Percentiles rank a stretch among this genome's conserved stretches.
Conservation (phyloP, 441 rosid genomes). For the Croton setiger region DNA sequence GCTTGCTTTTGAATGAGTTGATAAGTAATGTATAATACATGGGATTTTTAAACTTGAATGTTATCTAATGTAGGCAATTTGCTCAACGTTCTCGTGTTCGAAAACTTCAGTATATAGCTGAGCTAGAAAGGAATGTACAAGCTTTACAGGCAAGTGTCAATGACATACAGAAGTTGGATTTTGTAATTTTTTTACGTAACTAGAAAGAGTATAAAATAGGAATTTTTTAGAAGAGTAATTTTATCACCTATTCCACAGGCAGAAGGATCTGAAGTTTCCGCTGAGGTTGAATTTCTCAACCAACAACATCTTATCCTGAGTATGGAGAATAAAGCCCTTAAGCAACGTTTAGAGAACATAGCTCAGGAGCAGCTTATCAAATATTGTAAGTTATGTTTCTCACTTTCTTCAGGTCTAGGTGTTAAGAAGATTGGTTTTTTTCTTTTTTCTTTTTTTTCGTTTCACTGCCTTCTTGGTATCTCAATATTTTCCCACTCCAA, state of each 20-base stretch:
- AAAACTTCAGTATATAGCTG: slow-evolving; percentile 99
- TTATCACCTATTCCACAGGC: slow-evolving; percentile 44
- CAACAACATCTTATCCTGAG: slow-evolving; percentile 84
- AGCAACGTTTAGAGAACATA: slow-evolving; percentile 80
- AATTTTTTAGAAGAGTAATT: not conserved
- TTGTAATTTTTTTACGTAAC: slow-evolving; percentile 9
- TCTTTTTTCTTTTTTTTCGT: not conserved
- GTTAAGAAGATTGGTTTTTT: not conserved
- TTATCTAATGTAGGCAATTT: slow-evolving; percentile 72
- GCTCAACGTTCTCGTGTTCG: slow-evolving; percentile 99
- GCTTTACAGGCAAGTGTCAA: slow-evolving; percentile 68
- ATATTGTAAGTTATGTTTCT: slow-evolving; percentile 52
- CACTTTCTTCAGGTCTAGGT: slow-evolving; percentile 10
- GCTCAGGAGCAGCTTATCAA: slow-evolving; percentile 90
- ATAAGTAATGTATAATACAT: not conserved
- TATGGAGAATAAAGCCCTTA: slow-evolving; percentile 99
- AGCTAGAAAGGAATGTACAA: slow-evolving; percentile 96
- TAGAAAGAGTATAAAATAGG: slow-evolving; percentile 8
- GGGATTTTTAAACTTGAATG: slow-evolving; percentile 8
- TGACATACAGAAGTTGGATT: slow-evolving; percentile 12
- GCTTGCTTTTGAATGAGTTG: not conserved
- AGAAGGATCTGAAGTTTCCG: slow-evolving; percentile 91
- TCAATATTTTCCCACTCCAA: not conserved
- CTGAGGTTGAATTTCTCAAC: slow-evolving; percentile 94
- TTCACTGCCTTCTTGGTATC: slow-evolving; percentile 10